Conservation (phyloP, 371 early-diverging fungal genomes). For the Mucor saturninus region DNA sequence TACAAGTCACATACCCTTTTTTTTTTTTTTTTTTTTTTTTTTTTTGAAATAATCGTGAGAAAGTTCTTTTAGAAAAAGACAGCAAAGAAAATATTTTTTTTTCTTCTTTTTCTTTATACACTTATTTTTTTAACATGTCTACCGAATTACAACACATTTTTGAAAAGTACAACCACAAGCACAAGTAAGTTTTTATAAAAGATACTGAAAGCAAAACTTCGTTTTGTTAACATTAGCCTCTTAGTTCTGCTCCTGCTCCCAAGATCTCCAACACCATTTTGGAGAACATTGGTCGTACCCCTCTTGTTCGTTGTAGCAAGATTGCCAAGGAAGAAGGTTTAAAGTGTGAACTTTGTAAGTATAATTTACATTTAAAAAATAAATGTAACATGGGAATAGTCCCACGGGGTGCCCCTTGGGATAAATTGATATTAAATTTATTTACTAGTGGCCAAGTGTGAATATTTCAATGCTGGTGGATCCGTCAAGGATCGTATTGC, state of each 20-base stretch:
- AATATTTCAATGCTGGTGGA: constrained; percentile 97
- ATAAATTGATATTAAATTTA: background rate
- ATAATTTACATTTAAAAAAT: background rate
- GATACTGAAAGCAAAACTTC: background rate
- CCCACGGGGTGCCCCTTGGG: background rate
- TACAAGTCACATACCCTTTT: too few relatives aligned
- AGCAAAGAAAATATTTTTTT: background rate
- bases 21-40: too few relatives aligned
- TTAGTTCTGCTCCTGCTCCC: constrained; percentile 63
- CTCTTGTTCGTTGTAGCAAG: constrained; percentile 87
- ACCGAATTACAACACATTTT: constrained; percentile 25
- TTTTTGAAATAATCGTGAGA: background rate
- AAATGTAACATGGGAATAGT: too few relatives aligned
- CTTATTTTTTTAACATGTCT: constrained; percentile 14
- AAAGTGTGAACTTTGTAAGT: constrained; percentile 91
- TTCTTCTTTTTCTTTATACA: background rate
- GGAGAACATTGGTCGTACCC: constrained; percentile 96
- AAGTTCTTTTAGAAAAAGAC: background rate
- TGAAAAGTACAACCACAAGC: constrained; percentile 28
- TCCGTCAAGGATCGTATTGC: constrained; percentile 98
- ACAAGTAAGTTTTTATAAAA: constrained; percentile 14
- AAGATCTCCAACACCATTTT: constrained; percentile 77
- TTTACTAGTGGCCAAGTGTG: constrained; percentile 90
- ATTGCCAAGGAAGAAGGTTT: constrained; percentile 87
- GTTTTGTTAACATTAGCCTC: background rate